Evolutionary conservation across 768 basidiomycete species (phyloP).

Genomic region (Lactarius hengduanensis): DNA sequence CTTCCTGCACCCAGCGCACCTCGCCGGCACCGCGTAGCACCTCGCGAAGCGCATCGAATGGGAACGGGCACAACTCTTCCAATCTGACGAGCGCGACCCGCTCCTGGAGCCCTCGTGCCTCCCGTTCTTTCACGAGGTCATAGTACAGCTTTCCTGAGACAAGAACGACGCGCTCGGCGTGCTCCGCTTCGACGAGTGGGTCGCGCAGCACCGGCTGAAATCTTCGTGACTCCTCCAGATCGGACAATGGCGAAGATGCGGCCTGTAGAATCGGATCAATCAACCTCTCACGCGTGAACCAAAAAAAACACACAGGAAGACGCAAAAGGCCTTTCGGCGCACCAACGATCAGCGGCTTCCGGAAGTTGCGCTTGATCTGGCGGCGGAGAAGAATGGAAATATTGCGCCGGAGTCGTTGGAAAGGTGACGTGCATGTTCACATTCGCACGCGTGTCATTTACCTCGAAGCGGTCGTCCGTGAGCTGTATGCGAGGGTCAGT

Average conservation of each 20-base stretch:
- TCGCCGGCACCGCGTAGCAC: constrained; percentile 45
- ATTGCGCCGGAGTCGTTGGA: constrained; percentile 88
- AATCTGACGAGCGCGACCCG: constrained; percentile 69
- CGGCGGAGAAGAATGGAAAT: constrained; percentile 91
- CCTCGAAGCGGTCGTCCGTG: constrained; percentile 64
- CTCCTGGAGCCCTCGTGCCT: constrained; percentile 45
- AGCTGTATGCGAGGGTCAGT: constrained; percentile 46
- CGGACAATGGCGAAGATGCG: constrained; percentile 64
- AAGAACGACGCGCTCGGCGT: constrained; percentile 65
- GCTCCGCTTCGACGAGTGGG: constrained; percentile 37
- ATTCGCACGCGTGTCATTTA: constrained; percentile 40
- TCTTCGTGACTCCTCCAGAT: constrained; percentile 54
- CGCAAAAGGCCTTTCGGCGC: constrained; percentile 83
- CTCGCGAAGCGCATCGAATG: constrained; percentile 53
- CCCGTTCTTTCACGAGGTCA: constrained; percentile 73
- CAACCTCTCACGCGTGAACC: background rate
- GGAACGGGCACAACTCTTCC: constrained; percentile 89
- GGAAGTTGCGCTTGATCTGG: constrained; percentile 80
- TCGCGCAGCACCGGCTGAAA: constrained; percentile 74
- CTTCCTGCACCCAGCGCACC: constrained; percentile 78
- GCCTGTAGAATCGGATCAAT: constrained; percentile 45
- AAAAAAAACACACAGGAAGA: constrained; percentile 53
- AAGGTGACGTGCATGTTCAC: constrained; percentile 85
- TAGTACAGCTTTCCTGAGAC: constrained; percentile 87
- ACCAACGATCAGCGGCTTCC: constrained; percentile 83